Base-by-base conservation (phyloP, 148 eudicot genomes). In the Tetragonia tetragonoides region DNA sequence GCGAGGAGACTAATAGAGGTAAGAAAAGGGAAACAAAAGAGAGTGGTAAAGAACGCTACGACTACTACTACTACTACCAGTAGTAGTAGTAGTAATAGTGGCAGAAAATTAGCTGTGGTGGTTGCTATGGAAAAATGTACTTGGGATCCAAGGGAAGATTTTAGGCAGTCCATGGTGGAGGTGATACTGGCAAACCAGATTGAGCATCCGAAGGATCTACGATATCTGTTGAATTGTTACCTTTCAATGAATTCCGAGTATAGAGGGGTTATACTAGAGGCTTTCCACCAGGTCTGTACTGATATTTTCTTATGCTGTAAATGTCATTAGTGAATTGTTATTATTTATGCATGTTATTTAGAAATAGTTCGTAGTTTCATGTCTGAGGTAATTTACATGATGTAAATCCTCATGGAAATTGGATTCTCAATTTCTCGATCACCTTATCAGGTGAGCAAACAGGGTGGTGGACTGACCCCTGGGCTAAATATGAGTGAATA, bases 111-210 rank as follows among this genome's bases (percentile, higher is more conserved):
- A 18, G 63, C 88, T 5, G 77, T 93, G 20, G 85, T 91, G 88
- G 77, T 94, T 72, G 98, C 97, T 0, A 86, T 84, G 89, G 98
- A 94, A 85, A 94, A 90, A 79, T 74, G 87, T 4, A 86, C 89
- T 24, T 47, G 80, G 61, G 90, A 92, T 84, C 94, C 93, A 0
- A 89, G 90, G 79, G 88, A 85, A 68, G 98, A 94, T 86, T 93
- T 93, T 71, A 89, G 87, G 62, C 84, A 86, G 66, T 91, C 97
- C 7, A 88, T 94, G 67, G 86, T 84, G 71, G 89, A 94, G 73
- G 89, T 91, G 83, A 91, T 91, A 57, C 68, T 75, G 59, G 81
- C 88, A 10, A 93, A 90, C 41, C 66, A 78, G 68, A 85, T 91
- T 62, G 63, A 81, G 15, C 83, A 88, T 42, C 62, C 91, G 0